These are phyloP conservation scores for Hypoxylon sp. DNA, from an alignment of 2,329 filamentous ascomycete species.

Conservation along the genomic window DNA sequence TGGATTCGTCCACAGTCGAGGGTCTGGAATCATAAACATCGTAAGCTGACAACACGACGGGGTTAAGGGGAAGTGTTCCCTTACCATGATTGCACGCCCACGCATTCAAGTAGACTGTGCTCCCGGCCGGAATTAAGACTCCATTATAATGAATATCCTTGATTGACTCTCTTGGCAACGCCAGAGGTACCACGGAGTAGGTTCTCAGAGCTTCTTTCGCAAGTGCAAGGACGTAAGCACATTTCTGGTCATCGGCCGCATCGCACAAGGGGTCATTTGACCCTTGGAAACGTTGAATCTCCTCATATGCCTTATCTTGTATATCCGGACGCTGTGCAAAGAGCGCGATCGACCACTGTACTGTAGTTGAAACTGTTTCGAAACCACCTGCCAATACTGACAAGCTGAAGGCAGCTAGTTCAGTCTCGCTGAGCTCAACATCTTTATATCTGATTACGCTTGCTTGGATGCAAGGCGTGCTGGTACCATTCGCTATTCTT, in stretches of 20 bases:
- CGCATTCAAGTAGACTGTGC: constrained; percentile 80
- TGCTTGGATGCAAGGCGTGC: constrained; percentile 61
- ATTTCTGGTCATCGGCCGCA: constrained; percentile 82
- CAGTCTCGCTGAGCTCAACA: constrained; percentile 65
- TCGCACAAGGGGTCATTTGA: constrained; percentile 76
- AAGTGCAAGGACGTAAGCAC: constrained; percentile 81
- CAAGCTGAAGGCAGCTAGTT: constrained; percentile 84
- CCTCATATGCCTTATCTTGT: constrained; percentile 77
- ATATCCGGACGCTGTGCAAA: constrained; percentile 77
- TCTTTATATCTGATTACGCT: constrained; percentile 59
- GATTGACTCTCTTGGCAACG: constrained; percentile 78
- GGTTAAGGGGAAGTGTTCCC: constrained; percentile 7
- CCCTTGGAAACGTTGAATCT: constrained; percentile 65
- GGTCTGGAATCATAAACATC: constrained; percentile 34
- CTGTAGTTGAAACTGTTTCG: constrained; percentile 84
- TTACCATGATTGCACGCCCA: constrained; percentile 52
- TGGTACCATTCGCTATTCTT: constrained; percentile 58
- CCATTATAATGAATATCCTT: constrained; percentile 80
- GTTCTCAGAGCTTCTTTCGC: constrained; percentile 84
- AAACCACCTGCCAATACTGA: constrained; percentile 87
- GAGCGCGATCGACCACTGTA: constrained; percentile 85
- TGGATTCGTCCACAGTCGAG: constrained; percentile 49
- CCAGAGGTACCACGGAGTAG: constrained; percentile 86
- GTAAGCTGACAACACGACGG: constrained; percentile 3
- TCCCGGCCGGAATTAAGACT: constrained; percentile 78